Conservation (phyloP, 805 yeast species). For the Candida railenensis region DNA sequence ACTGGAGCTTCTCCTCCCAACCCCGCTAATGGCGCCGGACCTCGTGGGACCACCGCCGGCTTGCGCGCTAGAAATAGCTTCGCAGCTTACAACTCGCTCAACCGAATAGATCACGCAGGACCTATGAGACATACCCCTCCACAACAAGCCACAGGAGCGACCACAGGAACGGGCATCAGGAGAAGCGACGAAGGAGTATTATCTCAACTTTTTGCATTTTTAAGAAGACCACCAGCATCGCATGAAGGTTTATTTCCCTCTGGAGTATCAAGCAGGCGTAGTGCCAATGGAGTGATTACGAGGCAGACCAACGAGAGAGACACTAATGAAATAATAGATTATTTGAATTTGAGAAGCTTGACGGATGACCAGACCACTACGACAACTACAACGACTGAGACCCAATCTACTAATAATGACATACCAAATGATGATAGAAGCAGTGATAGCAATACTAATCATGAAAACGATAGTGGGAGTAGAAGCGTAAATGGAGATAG, state of each 20-base stretch:
- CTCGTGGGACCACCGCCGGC: too few species aligned
- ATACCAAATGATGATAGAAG: background rate
- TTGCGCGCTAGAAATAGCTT: background rate
- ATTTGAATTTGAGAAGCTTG: slow-evolving; percentile 25
- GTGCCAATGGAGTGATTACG: slow-evolving; percentile 45
- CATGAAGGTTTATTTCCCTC: slow-evolving; percentile 34
- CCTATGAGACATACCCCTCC: slow-evolving; percentile 2
- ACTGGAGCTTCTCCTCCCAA: background rate
- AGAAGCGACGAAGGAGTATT: slow-evolving; percentile 10
- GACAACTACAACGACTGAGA: slow-evolving; percentile 1
- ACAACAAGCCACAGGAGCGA: background rate
- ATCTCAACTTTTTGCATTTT: slow-evolving; percentile 19
- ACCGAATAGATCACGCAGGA: background rate
- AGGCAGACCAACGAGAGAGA: slow-evolving; percentile 12
- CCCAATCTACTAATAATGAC: background rate
- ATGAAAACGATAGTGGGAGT: background rate
- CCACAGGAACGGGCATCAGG: background rate
- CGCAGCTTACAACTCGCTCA: background rate
- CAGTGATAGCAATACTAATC: background rate
- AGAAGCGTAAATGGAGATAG: background rate
- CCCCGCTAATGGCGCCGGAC: too few species aligned
- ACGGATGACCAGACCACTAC: slow-evolving; percentile 14
- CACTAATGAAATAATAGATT: slow-evolving; percentile 20
- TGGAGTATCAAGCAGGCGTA: slow-evolving; percentile 50
- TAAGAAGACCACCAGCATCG: slow-evolving; percentile 14